Percentiles rank a stretch among this genome's conserved stretches.
phyloP scores from a whole-genome alignment of 805 yeast species.

The Lachancea waltii region DNA sequence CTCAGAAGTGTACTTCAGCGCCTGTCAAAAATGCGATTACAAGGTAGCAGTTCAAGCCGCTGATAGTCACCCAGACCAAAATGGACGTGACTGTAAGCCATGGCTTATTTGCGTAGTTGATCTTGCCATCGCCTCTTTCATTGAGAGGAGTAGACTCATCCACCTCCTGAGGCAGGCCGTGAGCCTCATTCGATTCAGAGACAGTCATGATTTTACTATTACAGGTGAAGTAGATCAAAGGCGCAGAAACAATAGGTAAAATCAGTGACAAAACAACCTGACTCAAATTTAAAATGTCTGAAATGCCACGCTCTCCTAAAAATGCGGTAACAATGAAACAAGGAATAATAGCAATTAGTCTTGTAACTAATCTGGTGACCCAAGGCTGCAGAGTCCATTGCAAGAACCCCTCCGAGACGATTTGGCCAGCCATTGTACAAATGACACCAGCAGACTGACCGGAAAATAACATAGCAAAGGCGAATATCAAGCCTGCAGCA shows the following conservation, averaged over 20 bases:
- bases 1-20: conserved; percentile 44
- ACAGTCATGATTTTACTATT: conserved; percentile 61
- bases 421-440: conserved; percentile 89
- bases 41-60: conserved; percentile 65
- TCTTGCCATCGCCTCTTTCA: conserved; percentile 29
- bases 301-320: conserved; percentile 77
- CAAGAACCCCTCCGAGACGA: conserved; percentile 86
- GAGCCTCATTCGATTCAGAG: conserved; percentile 24
- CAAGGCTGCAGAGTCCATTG: conserved; percentile 79
- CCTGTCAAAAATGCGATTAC: conserved; percentile 46
- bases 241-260: conserved; percentile 83
- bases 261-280: conserved; percentile 80
- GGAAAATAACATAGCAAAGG: conserved; percentile 77
- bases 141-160: conserved; percentile 25
- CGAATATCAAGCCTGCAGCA: conserved; percentile 84
- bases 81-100: conserved; percentile 48
- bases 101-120: conserved; percentile 67
- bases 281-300: conserved; percentile 65
- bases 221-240: conserved; percentile 76
- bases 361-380: conserved; percentile 67
- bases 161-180: conserved; percentile 20
- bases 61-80: conserved; percentile 62
- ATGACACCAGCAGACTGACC: conserved; percentile 97
- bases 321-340: conserved; percentile 67
- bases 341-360: conserved; percentile 80